Base-by-base conservation (phyloP, 83 land plant species). In the Thuja plicata region DNA sequence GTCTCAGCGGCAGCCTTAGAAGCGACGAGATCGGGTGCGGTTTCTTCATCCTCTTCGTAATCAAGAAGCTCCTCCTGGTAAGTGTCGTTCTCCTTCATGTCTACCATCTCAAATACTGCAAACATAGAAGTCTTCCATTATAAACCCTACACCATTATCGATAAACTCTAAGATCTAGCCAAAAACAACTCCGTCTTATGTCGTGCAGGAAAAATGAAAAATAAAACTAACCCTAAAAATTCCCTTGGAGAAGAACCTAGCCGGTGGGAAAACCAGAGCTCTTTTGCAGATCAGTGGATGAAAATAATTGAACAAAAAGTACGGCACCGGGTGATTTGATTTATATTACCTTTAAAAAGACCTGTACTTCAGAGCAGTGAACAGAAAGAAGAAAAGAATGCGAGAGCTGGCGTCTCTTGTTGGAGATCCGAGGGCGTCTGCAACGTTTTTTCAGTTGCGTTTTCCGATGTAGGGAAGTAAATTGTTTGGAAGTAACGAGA, bases 11-110 rank as follows among this genome's bases (percentile, higher is more conserved):
- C 87, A 76, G 89, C 94, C 91, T 96, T 98, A 70, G 93, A 91
- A 12, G 89, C 92, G 60, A 91, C 92, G 27, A 97, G 94, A 88
- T 97, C 98, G 32, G 93, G 95, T 82, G 94, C 99, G 62, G 95
- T 92, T 52, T 96, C 99, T 83, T 97, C 99, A 66, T 98, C 99
- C 89, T 98, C 99, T 85, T 98, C 99, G 90, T 98, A 98, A 88
- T 98, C 99, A 57, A 97, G 92, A 50, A 98, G 97, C 96, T 98
- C 99, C 92, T 97, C 97, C 90, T 96, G 95, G 94, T 98, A 98
- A 8, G 90, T 93, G 27, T 98, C 99, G 78, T 93, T 95, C 16
- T 96, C 99, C 89, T 92, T 97, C 48, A 90, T 89, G 70, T 97
- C 99, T 5, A 93, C 99, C 99, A 97, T 97, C 34, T 48, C 40